Evolutionary conservation across 2,329 filamentous ascomycete genomes (phyloP), one percentile per base, ranked within the genome.

Genomic region (Fusarium sp.): DNA sequence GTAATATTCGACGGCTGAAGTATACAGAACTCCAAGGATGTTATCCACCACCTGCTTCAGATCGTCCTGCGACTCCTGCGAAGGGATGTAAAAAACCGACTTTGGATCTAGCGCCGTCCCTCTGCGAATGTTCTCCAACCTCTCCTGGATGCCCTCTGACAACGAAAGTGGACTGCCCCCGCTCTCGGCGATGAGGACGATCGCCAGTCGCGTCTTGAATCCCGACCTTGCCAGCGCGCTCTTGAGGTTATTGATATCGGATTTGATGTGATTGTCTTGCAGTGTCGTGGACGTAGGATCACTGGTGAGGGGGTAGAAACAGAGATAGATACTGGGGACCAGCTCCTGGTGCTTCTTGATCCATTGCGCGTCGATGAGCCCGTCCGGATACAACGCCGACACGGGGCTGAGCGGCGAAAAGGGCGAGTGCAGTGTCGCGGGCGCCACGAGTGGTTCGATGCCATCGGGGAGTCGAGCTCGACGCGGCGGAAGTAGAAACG

Each of bases 331-430:
- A 71, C 94, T 93, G 2, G 96, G 96, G 25, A 98, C 88, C 20
- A 95, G 87, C 61, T 93, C 87, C 80, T 98, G 95, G 81, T 98
- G 96, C 82, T 98, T 99, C 69, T 90, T 90, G 64, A 97, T 87
- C 96, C 96, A 99, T 70, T 90, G 84, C 23, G 92, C 88, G 70
- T 95, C 91, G 81, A 98, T 91, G 68, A 98, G 86, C 6, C 96
- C 97, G 83, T 98, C 97, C 9, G 96, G 95, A 80, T 97, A 98
- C 4, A 97, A 88, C 3, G 91, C 87, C 9, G 96, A 98, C 9
- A 89, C 89, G 5, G 95, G 95, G 43, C 94, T 97, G 34, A 98
- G 87, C 1, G 96, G 97, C 3, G 97, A 98, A 75, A 98, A 91
- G 2, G 95, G 94, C 14, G 97, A 98, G 82, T 98, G 96, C 6